These are phyloP conservation scores for Strobilomyces dryophilus DNA, from an alignment of 768 basidiomycete species.

Conservation along the genomic window DNA sequence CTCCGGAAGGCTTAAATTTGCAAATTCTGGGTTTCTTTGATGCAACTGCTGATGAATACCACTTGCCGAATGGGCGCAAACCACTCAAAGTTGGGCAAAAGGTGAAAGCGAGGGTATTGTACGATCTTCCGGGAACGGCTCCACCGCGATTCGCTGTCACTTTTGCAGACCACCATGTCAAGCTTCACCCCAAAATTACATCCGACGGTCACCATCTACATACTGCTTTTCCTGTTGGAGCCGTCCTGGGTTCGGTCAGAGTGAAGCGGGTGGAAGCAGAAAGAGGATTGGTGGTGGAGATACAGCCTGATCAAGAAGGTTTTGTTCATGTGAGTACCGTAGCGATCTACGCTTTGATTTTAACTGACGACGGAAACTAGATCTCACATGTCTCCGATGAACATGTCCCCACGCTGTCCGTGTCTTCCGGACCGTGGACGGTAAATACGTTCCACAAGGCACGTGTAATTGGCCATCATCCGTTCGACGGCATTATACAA, in stretches of 20 bases:
- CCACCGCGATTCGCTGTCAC: conserved; percentile 86
- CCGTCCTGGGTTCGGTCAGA: conserved; percentile 64
- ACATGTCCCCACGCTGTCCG: conserved; percentile 73
- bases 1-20: conserved; percentile 73
- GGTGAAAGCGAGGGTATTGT: conserved; percentile 81
- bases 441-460: conserved; percentile 75
- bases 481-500: conserved; percentile 84
- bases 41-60: conserved; percentile 81
- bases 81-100: conserved; percentile 64
- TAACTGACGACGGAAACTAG: conserved; percentile 36
- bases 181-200: conserved; percentile 41
- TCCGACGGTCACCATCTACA: conserved; percentile 35
- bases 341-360: neutral
- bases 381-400: conserved; percentile 94
- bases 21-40: conserved; percentile 91
- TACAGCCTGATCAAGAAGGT: conserved; percentile 62
- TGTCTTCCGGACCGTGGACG: conserved; percentile 75
- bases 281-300: conserved; percentile 71
- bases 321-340: conserved; percentile 78
- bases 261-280: conserved; percentile 75
- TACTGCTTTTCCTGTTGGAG: conserved; percentile 70
- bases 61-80: conserved; percentile 48
- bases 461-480: conserved; percentile 81
- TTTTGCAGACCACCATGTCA: conserved; percentile 65
- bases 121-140: conserved; percentile 61